These are phyloP conservation scores for Arthrobotrys sinensis DNA, from an alignment of 2,329 filamentous ascomycete genomes.

Conservation along the genomic window DNA sequence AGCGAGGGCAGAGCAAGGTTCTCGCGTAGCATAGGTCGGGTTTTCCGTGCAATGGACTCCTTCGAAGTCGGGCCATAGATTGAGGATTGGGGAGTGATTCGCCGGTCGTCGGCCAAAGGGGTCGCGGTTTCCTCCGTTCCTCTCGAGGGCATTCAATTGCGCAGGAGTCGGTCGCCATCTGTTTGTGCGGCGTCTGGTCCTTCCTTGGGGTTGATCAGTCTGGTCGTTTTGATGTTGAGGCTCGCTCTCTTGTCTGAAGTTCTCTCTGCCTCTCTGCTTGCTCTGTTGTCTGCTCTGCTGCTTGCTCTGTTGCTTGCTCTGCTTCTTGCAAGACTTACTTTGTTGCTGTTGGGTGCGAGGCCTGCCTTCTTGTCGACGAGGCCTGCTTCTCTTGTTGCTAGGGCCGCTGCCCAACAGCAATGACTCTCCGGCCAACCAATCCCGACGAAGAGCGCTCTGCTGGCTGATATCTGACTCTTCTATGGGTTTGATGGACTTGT, in stretches of 20 bases:
- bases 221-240: not conserved
- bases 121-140: too few species aligned
- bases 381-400: not conserved
- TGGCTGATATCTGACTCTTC: too few species aligned
- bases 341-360: not conserved
- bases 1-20: not conserved
- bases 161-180: too few species aligned
- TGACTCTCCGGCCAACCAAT: not conserved
- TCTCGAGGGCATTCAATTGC: too few species aligned
- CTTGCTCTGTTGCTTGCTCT: constrained; percentile 5
- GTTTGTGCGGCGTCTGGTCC: too few species aligned
- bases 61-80: not conserved
- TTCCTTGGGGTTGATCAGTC: too few species aligned
- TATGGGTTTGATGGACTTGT: too few species aligned
- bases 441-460: too few species aligned
- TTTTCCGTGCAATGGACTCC: not conserved
- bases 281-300: not conserved
- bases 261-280: not conserved
- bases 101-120: not conserved
- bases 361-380: not conserved
- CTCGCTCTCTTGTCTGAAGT: not conserved
- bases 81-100: not conserved
- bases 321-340: not conserved
- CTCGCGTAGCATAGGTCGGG: not conserved
- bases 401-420: not conserved